Base-by-base conservation (phyloP, 352 stramenopile genomes). In the Globisporangium polare region DNA sequence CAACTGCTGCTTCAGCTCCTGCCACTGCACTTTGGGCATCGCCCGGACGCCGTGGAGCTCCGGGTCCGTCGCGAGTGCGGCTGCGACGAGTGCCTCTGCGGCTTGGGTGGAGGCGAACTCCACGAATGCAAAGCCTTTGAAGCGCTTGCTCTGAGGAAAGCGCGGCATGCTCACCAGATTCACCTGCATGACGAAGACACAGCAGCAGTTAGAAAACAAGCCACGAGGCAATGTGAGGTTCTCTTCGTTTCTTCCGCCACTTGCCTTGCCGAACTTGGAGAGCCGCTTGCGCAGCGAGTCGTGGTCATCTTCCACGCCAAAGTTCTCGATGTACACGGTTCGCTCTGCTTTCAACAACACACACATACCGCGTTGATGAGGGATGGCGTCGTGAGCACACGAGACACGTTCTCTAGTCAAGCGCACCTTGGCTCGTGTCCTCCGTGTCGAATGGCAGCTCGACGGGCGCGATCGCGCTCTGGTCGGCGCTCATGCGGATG, bases 81-180 rank as follows among this genome's bases (percentile, higher is more conserved):
- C 75, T 45, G 60, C 56, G 41, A 75, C 39, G 2, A 69, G 74
- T 45, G 69, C 13, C 6, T 71, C 43, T 2, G 75, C 75, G 6
- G 71, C 56, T 17, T 69, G 71, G 33, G 55, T 55, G 0, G 76
- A 69, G 2, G 74, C 69, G 53, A 93, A 93, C 69, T 93, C 83
- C 24, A 91, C 77, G n/a, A 93, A 93, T 29, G 75, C 83, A 74
- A 93, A 93, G 8, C 83, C 83, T 62, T 93, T 93, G 53, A 93
- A 90, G 66, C 78, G 76, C 37, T 77, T 75, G 57, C 64, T 88
- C n/a, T 78, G 72, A 17, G 65, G 54, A 56, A 90, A 93, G 29
- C 83, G 83, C 10, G 84, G 80, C 68, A 93, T 74, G 39, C 78
- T 91, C 63, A 93, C 84, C 26, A 91, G 67, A 33, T 77, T 89